Percentiles rank a stretch among this genome's conserved stretches.
Conservation (phyloP, 1,284 basidiomycete genomes). For the Microbotryum violaceum region DNA sequence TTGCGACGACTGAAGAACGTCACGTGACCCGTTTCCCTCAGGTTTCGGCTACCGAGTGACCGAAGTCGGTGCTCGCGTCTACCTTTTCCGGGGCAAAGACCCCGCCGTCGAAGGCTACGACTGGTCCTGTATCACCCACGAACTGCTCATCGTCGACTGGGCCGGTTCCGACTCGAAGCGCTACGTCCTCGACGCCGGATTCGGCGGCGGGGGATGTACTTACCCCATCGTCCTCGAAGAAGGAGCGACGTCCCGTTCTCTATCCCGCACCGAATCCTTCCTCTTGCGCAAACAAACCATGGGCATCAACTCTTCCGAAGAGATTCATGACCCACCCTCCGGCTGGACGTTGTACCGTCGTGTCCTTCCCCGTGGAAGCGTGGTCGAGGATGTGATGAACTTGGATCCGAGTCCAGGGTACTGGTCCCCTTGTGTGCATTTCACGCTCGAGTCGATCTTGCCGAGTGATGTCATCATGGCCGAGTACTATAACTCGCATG, state of each 20-base stretch:
- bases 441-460: constrained; percentile 10
- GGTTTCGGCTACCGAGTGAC: constrained; percentile 23
- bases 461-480: constrained; percentile 17
- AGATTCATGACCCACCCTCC: constrained; percentile 4
- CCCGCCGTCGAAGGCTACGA: constrained; percentile 10
- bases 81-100: constrained; percentile 23
- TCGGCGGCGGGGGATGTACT: constrained; percentile 12
- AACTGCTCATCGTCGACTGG: constrained; percentile 23
- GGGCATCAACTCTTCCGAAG: constrained; percentile 3
- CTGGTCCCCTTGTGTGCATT: constrained; percentile 26
- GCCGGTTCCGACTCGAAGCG: background rate
- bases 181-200: constrained; percentile 14
- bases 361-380: constrained; percentile 5
- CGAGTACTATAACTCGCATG: constrained; percentile 2
- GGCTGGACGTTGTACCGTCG: constrained; percentile 29
- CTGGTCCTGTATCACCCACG: constrained; percentile 23
- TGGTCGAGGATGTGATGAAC: background rate
- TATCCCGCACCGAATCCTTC: constrained; percentile 22
- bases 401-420: constrained; percentile 2
- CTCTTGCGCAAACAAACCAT: constrained; percentile 16
- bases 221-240: constrained; percentile 14
- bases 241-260: constrained; percentile 14
- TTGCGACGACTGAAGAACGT: too few species aligned
- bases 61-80: constrained; percentile 24
- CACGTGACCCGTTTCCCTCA: background rate